Evolutionary conservation across 192 early-diverging fungal genomes (phyloP), one percentile per base, ranked within the genome.

Genomic region (Rhizophagus sp.): DNA sequence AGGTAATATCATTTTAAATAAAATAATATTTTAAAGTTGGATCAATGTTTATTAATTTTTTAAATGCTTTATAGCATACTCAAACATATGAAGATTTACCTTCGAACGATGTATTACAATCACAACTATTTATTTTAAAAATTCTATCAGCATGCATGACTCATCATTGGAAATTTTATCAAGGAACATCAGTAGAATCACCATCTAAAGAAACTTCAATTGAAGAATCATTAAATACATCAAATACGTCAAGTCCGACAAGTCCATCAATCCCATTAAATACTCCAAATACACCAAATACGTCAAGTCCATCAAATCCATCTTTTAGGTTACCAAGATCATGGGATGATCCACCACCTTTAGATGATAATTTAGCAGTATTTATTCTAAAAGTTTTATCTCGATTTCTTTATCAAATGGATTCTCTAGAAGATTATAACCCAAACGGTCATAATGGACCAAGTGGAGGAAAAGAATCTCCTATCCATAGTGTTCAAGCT

Each of bases 71-170:
- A 34, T 74, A 86, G 83, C 76, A 80, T 78, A 83, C 80, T 70
- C 83, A 83, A 68, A 82, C 84, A 1, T 80, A 83, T 15, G 91
- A 92, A 52, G 85, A 90, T n/a, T 76, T 72, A 77, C 81, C 89
- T 17, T 85, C 91, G 1, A 78, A 81, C 25, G 88, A 95, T 64
- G 85, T 91, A 34, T 88, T 95, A 79, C 94, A 98, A 82, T 96
- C 95, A 12, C 96, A 96, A 81, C 87, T 96, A 17, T 94, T 96
- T 80, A 82, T 97, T n/a, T 88, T 97, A 74, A 88, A 93, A 73
- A 87, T 98, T 61, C 85, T 97, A 25, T 93, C 93, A 5, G 91
- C 92, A 73, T 96, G 95, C 81, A 94, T 96, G 91, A 90, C 93
- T 44, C 91, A 92, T 74, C 88, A 95, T 82, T 96, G 96, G 96